Percentiles rank a stretch among this genome's conserved stretches.
phyloP scores from a whole-genome alignment of 495 filamentous ascomycete species.

The Annulohypoxylon stygium region DNA sequence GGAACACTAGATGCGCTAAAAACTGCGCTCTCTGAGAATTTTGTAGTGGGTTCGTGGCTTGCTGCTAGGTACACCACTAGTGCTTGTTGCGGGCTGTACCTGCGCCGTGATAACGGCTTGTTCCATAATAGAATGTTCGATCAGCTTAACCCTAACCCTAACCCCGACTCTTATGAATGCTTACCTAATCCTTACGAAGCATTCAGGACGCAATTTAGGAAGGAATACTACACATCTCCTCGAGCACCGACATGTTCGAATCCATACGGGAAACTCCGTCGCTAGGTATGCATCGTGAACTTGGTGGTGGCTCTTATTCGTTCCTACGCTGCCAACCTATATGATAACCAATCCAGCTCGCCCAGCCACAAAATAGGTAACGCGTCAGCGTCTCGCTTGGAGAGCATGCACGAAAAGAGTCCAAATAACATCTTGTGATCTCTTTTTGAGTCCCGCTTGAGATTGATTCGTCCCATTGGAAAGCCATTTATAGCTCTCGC shows the following conservation, averaged over 20 bases:
- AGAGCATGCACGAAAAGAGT: no score
- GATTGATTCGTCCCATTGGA: conserved; percentile 4
- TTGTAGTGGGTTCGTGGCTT: neutral
- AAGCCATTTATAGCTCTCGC: neutral
- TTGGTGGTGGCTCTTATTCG: conserved; percentile 8
- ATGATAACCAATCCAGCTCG: neutral
- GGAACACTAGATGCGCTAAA: no score
- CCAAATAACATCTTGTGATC: neutral
- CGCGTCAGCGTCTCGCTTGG: neutral
- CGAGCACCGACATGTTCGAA: neutral
- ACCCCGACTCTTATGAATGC: no score
- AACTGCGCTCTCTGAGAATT: no score
- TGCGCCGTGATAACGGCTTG: no score
- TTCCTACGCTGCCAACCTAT: neutral
- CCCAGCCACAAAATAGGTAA: conserved; percentile 18
- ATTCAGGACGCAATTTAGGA: neutral
- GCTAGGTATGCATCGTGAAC: neutral
- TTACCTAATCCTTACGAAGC: no score
- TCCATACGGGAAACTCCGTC: neutral
- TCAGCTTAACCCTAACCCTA: neutral
- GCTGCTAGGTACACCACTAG: neutral
- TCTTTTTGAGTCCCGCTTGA: conserved; percentile 1
- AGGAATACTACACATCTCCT: neutral
- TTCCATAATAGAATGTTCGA: neutral
- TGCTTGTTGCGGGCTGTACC: neutral